Base-by-base conservation (phyloP, 2,329 filamentous ascomycete species). In the Colletotrichum neosansevieriae region DNA sequence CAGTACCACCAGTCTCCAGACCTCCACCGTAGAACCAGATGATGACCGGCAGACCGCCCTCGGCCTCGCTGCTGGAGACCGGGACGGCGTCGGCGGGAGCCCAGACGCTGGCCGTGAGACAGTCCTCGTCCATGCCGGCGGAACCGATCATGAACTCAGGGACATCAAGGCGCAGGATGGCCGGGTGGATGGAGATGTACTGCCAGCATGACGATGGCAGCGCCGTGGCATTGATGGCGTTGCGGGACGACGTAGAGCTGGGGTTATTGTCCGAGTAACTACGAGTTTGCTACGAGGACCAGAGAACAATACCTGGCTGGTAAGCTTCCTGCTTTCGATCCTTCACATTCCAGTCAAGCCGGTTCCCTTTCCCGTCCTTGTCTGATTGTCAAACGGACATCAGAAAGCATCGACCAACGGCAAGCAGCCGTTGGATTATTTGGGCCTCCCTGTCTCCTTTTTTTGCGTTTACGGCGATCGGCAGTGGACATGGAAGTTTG, bases 21-120 rank as follows among this genome's bases (percentile, higher is more conserved):
- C 72, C 75, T 6, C 76, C 76, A 17, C 76, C 76, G 54, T 74
- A 73, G 24, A 75, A 69, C 61, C 65, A 73, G 45, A 72, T 66
- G 13, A 72, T 38, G 15, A 72, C 71, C 1, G 70, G 71, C 2
- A 73, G 64, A 3, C 49, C 66, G 36, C 45, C 58, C 21, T 38
- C 34, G 4, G 32, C 15, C 12, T 44, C 47, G 40, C 32, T 40
- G 56, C 17, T 42, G 42, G 58, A 61, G 47, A 9, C 47, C 9
- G 61, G 61, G 5, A 69, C 61, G 17, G 66, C 61, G 29, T 17
- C 54, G 19, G 66, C 24, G 24, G 61, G 66, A 13, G 45, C 61
- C 66, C 66, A 69, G 4, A 92, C 83, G 63, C 84, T 86, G 67
- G 92, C 76, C 2, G 83, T 89, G 42, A 92, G 78, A 72, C 90